These are phyloP conservation scores for Eruca vesicaria DNA, from an alignment of 441 rosid species.

Conservation along the genomic window DNA sequence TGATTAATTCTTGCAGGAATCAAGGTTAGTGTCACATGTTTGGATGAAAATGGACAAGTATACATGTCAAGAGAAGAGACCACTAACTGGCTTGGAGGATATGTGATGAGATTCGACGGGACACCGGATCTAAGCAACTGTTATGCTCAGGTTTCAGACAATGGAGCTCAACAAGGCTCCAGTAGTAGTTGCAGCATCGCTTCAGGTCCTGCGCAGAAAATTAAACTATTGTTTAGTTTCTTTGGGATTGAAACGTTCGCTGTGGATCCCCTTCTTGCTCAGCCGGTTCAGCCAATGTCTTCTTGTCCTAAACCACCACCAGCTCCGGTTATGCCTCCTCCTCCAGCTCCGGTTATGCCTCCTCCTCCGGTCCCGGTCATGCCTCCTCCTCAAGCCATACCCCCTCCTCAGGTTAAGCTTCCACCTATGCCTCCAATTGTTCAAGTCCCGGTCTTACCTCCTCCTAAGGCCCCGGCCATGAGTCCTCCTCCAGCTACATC, in stretches of 20 bases:
- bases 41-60: slow-evolving; percentile 53
- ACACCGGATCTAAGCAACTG: slow-evolving; percentile 75
- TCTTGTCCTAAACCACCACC: slow-evolving; percentile 56
- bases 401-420: slow-evolving; percentile 30
- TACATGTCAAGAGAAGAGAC: slow-evolving; percentile 68
- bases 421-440: slow-evolving; percentile 31
- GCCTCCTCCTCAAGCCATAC: slow-evolving; percentile 12
- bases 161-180: slow-evolving; percentile 40
- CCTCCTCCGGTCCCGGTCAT: slow-evolving; percentile 23
- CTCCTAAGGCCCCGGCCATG: slow-evolving; percentile 35
- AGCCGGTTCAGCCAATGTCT: slow-evolving; percentile 69
- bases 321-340: slow-evolving; percentile 30
- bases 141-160: slow-evolving; percentile 59
- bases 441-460: slow-evolving; percentile 32
- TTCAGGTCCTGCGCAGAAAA: slow-evolving; percentile 67
- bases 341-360: slow-evolving; percentile 9
- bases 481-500: slow-evolving; percentile 45
- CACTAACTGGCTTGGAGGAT: slow-evolving; percentile 68
- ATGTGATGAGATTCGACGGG: slow-evolving; percentile 70
- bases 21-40: slow-evolving; percentile 57
- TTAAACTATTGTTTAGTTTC: slow-evolving; percentile 51
- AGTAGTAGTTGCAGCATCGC: slow-evolving; percentile 46
- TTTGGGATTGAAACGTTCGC: slow-evolving; percentile 55
- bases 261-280: slow-evolving; percentile 64
- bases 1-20: slow-evolving; percentile 46